Conservation (phyloP, 441 rosid species). For the Euphorbia corollata region DNA sequence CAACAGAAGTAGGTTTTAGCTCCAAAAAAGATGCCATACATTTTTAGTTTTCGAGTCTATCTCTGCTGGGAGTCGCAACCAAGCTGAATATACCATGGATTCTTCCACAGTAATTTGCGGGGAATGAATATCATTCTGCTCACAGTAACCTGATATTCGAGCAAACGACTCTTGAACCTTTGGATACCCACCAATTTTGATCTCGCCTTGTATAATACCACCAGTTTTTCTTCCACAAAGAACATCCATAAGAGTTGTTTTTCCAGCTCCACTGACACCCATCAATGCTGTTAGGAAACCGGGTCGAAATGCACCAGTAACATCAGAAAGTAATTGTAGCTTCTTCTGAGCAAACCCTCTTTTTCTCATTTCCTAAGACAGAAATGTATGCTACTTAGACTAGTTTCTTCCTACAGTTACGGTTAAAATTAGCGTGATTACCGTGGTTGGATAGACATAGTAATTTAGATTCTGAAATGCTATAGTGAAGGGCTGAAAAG, state of each 20-base stretch:
- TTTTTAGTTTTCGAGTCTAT: conserved; percentile 33
- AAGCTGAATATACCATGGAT: conserved; percentile 51
- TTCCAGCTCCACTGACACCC: conserved; percentile 79
- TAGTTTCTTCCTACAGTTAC: background rate
- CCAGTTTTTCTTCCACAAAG: conserved; percentile 62
- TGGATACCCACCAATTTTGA: conserved; percentile 48
- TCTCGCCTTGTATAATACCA: conserved; percentile 52
- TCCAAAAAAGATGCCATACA: conserved; percentile 25
- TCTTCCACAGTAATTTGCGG: conserved; percentile 55
- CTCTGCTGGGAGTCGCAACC: conserved; percentile 47
- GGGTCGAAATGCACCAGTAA: conserved; percentile 55
- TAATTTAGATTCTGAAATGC: conserved; percentile 56
- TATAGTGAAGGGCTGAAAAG: conserved; percentile 53
- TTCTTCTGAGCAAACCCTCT: conserved; percentile 31
- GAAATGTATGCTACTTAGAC: background rate
- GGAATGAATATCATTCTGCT: conserved; percentile 60
- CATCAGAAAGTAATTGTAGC: conserved; percentile 45
- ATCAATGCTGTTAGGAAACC: conserved; percentile 61
- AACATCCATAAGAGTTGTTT: conserved; percentile 69
- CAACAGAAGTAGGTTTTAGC: background rate
- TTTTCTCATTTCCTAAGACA: conserved; percentile 41
- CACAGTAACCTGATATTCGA: conserved; percentile 61
- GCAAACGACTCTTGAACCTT: conserved; percentile 54
- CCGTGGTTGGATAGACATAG: conserved; percentile 54
- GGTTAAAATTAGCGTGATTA: conserved; percentile 21